Base-by-base conservation (phyloP, 352 stramenopile genomes). In the Pelagophyceae sp. region DNA sequence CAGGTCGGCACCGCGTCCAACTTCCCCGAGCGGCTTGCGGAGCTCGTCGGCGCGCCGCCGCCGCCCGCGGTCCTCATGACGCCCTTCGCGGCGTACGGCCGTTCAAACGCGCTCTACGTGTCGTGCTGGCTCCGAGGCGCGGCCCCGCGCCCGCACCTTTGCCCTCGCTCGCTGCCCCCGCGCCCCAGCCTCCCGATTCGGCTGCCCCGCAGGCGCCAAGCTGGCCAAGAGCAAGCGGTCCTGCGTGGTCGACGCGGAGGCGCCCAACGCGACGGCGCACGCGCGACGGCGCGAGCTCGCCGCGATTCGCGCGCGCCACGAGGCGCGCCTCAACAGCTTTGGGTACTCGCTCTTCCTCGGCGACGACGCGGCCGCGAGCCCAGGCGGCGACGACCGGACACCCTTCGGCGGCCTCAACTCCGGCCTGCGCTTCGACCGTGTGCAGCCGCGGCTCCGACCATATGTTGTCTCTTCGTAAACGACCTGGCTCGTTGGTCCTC, bases 61-160 rank as follows among this genome's bases (percentile, higher is more conserved):
- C n/a, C n/a, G n/a, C n/a, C n/a, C n/a, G n/a, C 35, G 15, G 64
- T 29, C 64, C 64, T 25, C 17, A 58, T 37, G 67, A 6, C 2
- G 38, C 35, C 67, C 27, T 74, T 74, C 37, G 3, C 3, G 5
- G 67, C 19, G 27, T 54, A 40, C 35, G 67, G 17, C 5, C 33
- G 38, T 1, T 74, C 67, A 23, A 74, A 74, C 38, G 25, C 58
- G 2, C 35, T 31, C 17, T 74, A 74, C 38, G 37, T 74, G 15
- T 33, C 67, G 23, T 74, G 67, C 38, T 74, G 67, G 67, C 23
- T 58, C 27, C 35, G 58, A 11, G 67, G 67, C 67, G 67, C 11
- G 45, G 11, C 45, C 45, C 45, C 45, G 45, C n/a, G n/a, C n/a
- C n/a, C n/a, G n/a, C n/a, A n/a, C n/a, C 23, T 54, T 54, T 54